Conservation (phyloP, 495 filamentous ascomycete genomes). For the Hypoxylon intermedium region DNA sequence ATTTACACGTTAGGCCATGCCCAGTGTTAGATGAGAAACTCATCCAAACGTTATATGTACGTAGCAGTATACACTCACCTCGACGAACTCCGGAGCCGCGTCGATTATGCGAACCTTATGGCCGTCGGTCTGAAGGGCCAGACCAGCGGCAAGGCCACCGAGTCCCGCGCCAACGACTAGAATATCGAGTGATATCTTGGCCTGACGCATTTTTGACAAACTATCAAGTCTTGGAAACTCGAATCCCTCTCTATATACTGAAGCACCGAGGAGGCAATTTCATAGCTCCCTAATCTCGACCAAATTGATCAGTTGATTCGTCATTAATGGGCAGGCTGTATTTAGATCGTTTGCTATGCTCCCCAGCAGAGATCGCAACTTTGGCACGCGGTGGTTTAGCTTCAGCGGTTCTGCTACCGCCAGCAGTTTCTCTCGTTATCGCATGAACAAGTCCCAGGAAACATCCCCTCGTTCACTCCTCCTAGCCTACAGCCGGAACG, state of each 20-base stretch:
- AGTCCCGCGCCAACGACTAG: conserved; percentile 64
- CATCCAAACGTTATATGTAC: no score
- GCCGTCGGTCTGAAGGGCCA: conserved; percentile 41
- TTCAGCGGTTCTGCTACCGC: conserved; percentile 11
- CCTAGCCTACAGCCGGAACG: no score
- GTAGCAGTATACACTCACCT: conserved; percentile 21
- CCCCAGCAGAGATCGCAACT: conserved; percentile 45
- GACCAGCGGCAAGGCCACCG: conserved; percentile 61
- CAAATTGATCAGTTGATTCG: conserved; percentile 6
- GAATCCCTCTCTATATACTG: no score
- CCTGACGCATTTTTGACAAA: conserved; percentile 6
- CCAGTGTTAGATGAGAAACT: no score
- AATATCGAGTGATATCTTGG: conserved; percentile 46
- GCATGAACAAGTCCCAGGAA: conserved; percentile 19
- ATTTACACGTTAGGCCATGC: no score
- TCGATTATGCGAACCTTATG: conserved; percentile 37
- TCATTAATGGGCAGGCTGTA: background rate
- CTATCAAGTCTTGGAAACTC: background rate
- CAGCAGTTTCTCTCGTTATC: background rate
- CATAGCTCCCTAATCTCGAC: no score
- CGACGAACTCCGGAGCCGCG: conserved; percentile 32
- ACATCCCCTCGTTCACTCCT: conserved; percentile 18
- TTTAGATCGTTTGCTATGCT: background rate
- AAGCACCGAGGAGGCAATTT: no score
- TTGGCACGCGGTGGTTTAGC: conserved; percentile 41